A percentile compares a stretch with the other conserved stretches of the same genome.
phyloP scores from a whole-genome alignment of 805 yeast genomes.

The Wickerhamiella lipophila region DNA sequence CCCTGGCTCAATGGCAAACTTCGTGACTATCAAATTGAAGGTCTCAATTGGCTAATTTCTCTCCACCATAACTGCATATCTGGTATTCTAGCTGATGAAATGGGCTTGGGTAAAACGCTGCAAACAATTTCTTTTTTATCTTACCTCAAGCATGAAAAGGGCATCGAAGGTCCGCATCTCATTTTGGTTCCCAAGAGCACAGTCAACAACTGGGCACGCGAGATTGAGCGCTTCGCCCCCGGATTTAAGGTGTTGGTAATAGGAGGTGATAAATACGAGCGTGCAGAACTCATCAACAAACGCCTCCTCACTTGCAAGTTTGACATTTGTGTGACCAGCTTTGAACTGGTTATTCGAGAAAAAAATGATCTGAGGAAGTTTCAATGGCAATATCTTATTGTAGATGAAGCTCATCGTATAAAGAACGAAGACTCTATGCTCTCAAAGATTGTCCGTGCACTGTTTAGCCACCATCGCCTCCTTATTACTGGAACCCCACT shows the following conservation, averaged over 20 bases:
- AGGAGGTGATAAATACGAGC: slow-evolving; percentile 75
- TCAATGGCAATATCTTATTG: slow-evolving; percentile 85
- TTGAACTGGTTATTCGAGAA: slow-evolving; percentile 85
- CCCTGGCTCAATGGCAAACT: slow-evolving; percentile 56
- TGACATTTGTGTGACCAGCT: slow-evolving; percentile 82
- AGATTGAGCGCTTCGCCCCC: slow-evolving; percentile 89
- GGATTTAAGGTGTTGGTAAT: slow-evolving; percentile 73
- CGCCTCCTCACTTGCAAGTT: slow-evolving; percentile 58
- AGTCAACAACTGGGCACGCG: slow-evolving; percentile 90
- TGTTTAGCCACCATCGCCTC: slow-evolving; percentile 71
- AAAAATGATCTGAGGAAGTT: slow-evolving; percentile 65
- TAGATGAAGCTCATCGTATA: slow-evolving; percentile 94
- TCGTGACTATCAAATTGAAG: slow-evolving; percentile 88
- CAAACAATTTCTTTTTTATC: slow-evolving; percentile 92
- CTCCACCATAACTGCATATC: slow-evolving; percentile 73
- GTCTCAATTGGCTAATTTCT: slow-evolving; percentile 86
- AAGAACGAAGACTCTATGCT: slow-evolving; percentile 86
- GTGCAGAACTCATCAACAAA: slow-evolving; percentile 47
- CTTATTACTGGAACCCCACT: slow-evolving; percentile 93
- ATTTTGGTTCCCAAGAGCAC: slow-evolving; percentile 94
- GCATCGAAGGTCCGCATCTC: slow-evolving; percentile 78
- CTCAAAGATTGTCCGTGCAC: slow-evolving; percentile 79
- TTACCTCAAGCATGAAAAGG: slow-evolving; percentile 60
- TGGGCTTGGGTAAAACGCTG: slow-evolving; percentile 94
- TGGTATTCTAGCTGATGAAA: slow-evolving; percentile 93